These are phyloP conservation scores for Eimeria praecox DNA, from an alignment of 169 alveolate species.

Conservation along the genomic window DNA sequence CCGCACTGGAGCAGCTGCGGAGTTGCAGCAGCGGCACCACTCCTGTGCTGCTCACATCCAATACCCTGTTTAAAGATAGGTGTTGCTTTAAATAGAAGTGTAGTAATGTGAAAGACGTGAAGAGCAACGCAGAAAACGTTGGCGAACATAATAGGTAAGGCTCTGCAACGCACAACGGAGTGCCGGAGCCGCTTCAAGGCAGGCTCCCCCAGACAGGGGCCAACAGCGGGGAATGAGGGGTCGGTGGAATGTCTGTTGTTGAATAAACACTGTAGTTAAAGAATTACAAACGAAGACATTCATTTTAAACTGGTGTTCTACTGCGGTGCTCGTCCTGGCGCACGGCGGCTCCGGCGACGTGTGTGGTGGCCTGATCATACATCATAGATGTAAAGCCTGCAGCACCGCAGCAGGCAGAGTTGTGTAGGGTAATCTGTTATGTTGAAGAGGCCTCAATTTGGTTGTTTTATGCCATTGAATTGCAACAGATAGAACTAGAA, in stretches of 20 bases:
- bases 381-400: not conserved
- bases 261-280: not conserved
- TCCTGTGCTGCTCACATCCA: not conserved
- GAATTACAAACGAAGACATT: not conserved
- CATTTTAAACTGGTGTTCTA: not conserved
- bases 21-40: not conserved
- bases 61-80: not conserved
- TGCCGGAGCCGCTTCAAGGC: not conserved
- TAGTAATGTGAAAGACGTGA: not conserved
- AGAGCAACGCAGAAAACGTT: not conserved
- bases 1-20: not conserved
- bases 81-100: not conserved
- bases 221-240: not conserved
- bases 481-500: constrained; percentile 33
- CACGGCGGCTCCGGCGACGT: constrained; percentile 60
- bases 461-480: not conserved
- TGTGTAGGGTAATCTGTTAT: not conserved
- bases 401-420: not conserved
- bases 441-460: not conserved
- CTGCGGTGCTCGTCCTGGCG: not conserved
- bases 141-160: not conserved
- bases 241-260: not conserved
- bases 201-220: not conserved
- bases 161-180: not conserved
- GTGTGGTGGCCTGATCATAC: constrained; percentile 50